A percentile compares a stretch with the other conserved stretches of the same genome.
Evolutionary conservation across 129 eudicot genomes (phyloP).

Genomic region (Chrysanthemum seticuspe): DNA sequence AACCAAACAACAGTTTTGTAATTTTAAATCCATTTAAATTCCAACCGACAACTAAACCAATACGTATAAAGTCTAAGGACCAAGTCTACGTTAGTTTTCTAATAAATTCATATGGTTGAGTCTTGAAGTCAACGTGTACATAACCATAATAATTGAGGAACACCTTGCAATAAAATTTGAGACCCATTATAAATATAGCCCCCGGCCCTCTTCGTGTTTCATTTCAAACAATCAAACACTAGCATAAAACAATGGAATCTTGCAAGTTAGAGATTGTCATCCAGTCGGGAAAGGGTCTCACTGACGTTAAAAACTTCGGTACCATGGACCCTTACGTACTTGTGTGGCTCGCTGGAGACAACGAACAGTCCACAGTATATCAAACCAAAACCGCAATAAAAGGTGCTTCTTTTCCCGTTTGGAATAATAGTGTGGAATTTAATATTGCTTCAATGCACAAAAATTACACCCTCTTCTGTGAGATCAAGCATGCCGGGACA

Average conservation of each 20-base stretch:
- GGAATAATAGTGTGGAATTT: neutral
- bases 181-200: too few relatives aligned
- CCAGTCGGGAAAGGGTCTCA: neutral
- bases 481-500: neutral
- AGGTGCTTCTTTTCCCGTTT: neutral
- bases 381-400: neutral
- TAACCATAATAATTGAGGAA: too few relatives aligned
- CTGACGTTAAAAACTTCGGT: neutral
- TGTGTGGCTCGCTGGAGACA: neutral
- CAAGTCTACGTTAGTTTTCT: too few relatives aligned
- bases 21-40: too few relatives aligned
- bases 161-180: too few relatives aligned
- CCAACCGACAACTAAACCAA: too few relatives aligned
- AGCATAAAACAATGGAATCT: neutral
- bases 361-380: neutral
- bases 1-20: too few relatives aligned
- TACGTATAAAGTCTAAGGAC: too few relatives aligned
- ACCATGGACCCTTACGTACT: neutral
- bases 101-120: too few relatives aligned
- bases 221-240: too few relatives aligned
- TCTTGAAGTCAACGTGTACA: too few relatives aligned
- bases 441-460: neutral
- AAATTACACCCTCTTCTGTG: neutral
- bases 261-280: neutral
- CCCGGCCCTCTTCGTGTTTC: too few relatives aligned